A percentile compares a stretch with the other conserved stretches of the same genome.
Conservation (phyloP, 164 flowering plant genomes). For the Pachysandra terminalis region DNA sequence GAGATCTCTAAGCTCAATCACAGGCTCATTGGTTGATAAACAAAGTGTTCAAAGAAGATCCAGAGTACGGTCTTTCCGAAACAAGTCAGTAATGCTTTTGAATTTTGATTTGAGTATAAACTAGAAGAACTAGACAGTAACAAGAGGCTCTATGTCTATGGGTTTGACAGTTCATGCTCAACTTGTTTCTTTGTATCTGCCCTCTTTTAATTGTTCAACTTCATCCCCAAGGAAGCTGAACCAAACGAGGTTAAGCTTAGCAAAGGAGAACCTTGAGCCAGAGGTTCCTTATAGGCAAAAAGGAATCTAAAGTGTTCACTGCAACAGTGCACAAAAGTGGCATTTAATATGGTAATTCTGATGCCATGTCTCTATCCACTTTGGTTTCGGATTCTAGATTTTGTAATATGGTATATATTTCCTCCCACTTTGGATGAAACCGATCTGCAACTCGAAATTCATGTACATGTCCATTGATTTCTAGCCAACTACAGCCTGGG, state of each 20-base stretch:
- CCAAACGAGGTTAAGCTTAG: too few species aligned
- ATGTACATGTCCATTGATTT: conserved; percentile 40
- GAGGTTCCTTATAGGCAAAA: not conserved
- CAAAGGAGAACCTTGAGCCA: too few species aligned
- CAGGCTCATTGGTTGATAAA: too few species aligned
- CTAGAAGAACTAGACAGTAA: too few species aligned
- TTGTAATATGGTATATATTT: conserved; percentile 34
- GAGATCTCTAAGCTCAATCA: not conserved
- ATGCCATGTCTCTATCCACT: conserved; percentile 8
- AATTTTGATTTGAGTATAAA: too few species aligned
- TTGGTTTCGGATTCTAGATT: conserved; percentile 35
- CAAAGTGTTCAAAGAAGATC: too few species aligned
- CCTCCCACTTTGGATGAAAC: conserved; percentile 40
- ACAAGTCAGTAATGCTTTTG: too few species aligned
- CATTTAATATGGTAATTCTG: conserved; percentile 7
- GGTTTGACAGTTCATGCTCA: not conserved
- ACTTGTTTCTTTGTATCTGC: not conserved
- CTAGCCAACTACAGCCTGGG: conserved; percentile 4
- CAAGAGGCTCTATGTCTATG: not conserved
- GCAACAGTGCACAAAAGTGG: not conserved
- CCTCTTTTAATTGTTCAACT: not conserved
- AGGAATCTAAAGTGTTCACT: not conserved
- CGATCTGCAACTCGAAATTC: conserved; percentile 57
- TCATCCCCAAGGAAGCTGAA: not conserved
- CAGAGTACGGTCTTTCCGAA: too few species aligned